Conservation (phyloP, 805 yeast species). For the Maudiozyma serrabonitensis region DNA sequence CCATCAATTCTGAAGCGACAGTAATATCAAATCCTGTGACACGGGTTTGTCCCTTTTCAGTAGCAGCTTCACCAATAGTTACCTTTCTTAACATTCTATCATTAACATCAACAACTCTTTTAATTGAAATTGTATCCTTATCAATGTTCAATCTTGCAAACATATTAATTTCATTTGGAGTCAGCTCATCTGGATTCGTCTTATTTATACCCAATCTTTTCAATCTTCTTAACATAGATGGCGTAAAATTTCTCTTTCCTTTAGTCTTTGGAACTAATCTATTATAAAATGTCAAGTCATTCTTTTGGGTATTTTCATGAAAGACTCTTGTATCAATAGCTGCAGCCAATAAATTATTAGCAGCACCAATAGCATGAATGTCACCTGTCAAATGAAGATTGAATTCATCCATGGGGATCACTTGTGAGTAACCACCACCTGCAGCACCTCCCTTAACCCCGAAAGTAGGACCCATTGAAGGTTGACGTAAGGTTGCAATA, state of each 20-base stretch:
- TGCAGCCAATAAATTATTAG: constrained; percentile 88
- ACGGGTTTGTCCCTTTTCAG: constrained; percentile 82
- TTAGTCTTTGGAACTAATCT: constrained; percentile 81
- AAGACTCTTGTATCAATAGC: constrained; percentile 96
- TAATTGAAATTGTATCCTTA: constrained; percentile 82
- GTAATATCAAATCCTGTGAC: constrained; percentile 91
- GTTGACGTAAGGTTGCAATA: constrained; percentile 93
- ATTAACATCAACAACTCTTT: constrained; percentile 89
- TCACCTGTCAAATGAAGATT: constrained; percentile 97
- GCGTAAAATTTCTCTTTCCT: constrained; percentile 70
- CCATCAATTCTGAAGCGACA: constrained; percentile 95
- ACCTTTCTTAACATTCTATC: constrained; percentile 85
- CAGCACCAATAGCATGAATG: constrained; percentile 91
- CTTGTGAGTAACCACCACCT: constrained; percentile 97
- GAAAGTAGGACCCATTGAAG: constrained; percentile 98
- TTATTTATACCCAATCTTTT: constrained; percentile 71
- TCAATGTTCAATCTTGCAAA: constrained; percentile 84
- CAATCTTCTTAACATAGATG: constrained; percentile 68
- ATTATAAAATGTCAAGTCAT: constrained; percentile 67
- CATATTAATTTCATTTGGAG: constrained; percentile 58
- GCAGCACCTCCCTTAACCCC: constrained; percentile 99
- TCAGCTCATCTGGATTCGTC: constrained; percentile 71
- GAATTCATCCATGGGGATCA: constrained; percentile 97
- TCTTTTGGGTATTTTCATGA: constrained; percentile 81
- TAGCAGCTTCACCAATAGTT: constrained; percentile 85